Conservation (phyloP, 2,329 filamentous ascomycete genomes). For the Aspergillus spinulosporus region DNA sequence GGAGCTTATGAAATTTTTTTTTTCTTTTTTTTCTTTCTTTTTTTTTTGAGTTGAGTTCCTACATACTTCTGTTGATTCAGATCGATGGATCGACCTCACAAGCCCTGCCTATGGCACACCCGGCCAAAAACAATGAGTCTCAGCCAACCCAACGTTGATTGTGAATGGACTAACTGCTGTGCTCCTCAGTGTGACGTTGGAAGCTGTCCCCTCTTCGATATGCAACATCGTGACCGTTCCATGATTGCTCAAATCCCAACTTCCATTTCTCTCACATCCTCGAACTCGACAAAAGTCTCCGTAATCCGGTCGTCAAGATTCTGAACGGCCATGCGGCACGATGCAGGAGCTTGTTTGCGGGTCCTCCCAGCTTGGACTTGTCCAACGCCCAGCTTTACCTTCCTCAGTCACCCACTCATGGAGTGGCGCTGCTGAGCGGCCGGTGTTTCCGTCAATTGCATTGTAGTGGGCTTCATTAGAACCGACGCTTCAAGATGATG, state of each 20-base stretch:
- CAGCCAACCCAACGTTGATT: slow-evolving; percentile 13
- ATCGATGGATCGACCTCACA: neutral
- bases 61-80: no score
- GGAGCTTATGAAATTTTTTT: no score
- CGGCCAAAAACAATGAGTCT: slow-evolving; percentile 11
- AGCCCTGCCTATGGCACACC: neutral
- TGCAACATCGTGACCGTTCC: slow-evolving; percentile 9
- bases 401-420: slow-evolving; percentile 13
- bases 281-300: slow-evolving; percentile 7
- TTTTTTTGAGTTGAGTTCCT: no score
- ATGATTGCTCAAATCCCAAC: slow-evolving; percentile 8
- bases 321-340: slow-evolving; percentile 11
- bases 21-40: no score
- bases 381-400: slow-evolving; percentile 8
- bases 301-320: slow-evolving; percentile 15
- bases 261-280: slow-evolving; percentile 2
- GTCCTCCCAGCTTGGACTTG: slow-evolving; percentile 7
- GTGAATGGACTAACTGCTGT: slow-evolving; percentile 14
- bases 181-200: slow-evolving; percentile 9
- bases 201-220: neutral
- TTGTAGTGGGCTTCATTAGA: slow-evolving; percentile 3
- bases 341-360: slow-evolving; percentile 12
- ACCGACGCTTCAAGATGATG: slow-evolving; percentile 5
- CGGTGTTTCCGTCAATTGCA: slow-evolving; percentile 2
- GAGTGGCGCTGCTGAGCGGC: slow-evolving; percentile 1